Percentiles rank a stretch among this genome's conserved stretches.
These are phyloP conservation scores for Epichloe uncinata DNA, from an alignment of 2,329 filamentous ascomycete species.

Conservation along the genomic window DNA sequence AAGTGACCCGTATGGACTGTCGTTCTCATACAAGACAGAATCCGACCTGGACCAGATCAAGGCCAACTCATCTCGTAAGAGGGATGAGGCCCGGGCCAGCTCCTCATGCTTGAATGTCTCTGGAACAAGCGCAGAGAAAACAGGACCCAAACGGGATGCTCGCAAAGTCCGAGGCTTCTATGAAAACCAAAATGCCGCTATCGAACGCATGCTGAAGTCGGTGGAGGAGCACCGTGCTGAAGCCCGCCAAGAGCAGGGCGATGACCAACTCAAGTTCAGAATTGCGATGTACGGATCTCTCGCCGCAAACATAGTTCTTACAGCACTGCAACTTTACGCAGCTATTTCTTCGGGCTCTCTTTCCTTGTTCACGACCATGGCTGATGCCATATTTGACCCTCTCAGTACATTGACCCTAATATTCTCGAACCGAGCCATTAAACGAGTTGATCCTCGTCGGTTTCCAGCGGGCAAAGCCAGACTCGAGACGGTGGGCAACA, in stretches of 20 bases:
- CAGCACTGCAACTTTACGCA: slow-evolving; percentile 75
- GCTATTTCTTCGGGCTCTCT: slow-evolving; percentile 80
- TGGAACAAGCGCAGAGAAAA: neutral
- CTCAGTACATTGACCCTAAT: slow-evolving; percentile 80
- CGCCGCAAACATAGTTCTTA: slow-evolving; percentile 65
- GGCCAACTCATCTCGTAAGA: slow-evolving; percentile 69
- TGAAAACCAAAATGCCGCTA: slow-evolving; percentile 81
- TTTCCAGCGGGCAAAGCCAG: slow-evolving; percentile 90
- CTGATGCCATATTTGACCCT: slow-evolving; percentile 88
- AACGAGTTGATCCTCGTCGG: slow-evolving; percentile 68
- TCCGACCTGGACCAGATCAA: slow-evolving; percentile 65
- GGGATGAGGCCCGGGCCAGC: slow-evolving; percentile 28
- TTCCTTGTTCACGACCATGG: slow-evolving; percentile 95
- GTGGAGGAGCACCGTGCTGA: slow-evolving; percentile 82
- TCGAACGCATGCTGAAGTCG: slow-evolving; percentile 79
- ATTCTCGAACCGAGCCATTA: slow-evolving; percentile 75
- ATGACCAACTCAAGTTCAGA: slow-evolving; percentile 65
- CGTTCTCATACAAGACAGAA: slow-evolving; percentile 62
- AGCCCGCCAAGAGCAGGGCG: slow-evolving; percentile 65
- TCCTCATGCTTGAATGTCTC: slow-evolving; percentile 1
- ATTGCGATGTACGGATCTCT: slow-evolving; percentile 57
- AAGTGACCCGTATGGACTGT: slow-evolving; percentile 72
- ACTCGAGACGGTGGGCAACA: slow-evolving; percentile 91
- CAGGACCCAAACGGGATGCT: slow-evolving; percentile 21
- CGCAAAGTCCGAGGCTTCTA: slow-evolving; percentile 69